A percentile compares a stretch with the other conserved stretches of the same genome.
Conservation (phyloP, 495 filamentous ascomycete genomes). For the Penicillium subrubescens region DNA sequence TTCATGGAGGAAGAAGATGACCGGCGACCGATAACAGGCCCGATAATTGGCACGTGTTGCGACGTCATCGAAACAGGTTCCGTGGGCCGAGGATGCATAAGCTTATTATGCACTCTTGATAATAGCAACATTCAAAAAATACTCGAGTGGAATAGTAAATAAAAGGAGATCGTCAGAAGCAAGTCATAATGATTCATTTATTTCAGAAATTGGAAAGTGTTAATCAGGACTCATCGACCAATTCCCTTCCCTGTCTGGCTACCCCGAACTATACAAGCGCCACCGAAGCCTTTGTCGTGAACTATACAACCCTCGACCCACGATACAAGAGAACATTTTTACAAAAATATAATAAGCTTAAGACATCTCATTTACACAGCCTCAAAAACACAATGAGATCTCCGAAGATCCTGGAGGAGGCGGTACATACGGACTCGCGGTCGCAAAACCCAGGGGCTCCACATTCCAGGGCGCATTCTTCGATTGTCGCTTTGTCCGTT, state of each 20-base stretch:
- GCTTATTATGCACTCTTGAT: not conserved
- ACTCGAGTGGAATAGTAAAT: too few species aligned
- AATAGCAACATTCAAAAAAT: not conserved
- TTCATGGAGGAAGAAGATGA: constrained; percentile 15
- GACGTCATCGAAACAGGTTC: constrained; percentile 21
- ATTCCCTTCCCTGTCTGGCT: not conserved
- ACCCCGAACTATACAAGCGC: not conserved
- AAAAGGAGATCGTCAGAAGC: not conserved
- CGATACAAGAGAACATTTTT: not conserved
- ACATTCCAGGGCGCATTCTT: constrained; percentile 24
- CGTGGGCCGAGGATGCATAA: constrained; percentile 6
- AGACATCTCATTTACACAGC: not conserved
- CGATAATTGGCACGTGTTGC: constrained; percentile 28
- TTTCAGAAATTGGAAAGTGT: not conserved
- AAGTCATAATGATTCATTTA: not conserved
- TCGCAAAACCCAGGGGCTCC: not conserved
- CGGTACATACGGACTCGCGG: not conserved
- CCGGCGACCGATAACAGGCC: constrained; percentile 15
- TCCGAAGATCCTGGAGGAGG: not conserved
- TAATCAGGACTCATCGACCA: not conserved
- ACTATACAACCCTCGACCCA: not conserved
- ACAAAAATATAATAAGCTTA: not conserved
- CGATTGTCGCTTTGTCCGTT: constrained; percentile 11
- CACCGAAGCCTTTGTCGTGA: not conserved
- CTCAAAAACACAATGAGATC: not conserved